phyloP scores from a whole-genome alignment of 768 basidiomycete species.

The Pulveroboletus sp. region DNA sequence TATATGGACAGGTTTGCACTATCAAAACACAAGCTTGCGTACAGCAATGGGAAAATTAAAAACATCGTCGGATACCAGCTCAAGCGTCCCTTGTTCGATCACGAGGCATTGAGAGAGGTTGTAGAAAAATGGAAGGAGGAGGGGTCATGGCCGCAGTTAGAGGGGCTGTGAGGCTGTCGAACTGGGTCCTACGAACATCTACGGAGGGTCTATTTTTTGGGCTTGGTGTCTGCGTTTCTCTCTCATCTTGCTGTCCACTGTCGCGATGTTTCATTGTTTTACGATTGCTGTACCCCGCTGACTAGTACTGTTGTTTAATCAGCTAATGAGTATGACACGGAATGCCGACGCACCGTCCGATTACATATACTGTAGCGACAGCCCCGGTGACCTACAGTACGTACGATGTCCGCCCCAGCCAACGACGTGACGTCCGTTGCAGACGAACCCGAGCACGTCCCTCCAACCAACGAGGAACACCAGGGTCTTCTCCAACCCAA shows the following conservation, averaged over 20 bases:
- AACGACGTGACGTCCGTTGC: not conserved
- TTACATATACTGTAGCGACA: too few relatives aligned
- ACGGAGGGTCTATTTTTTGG: slow-evolving; percentile 15
- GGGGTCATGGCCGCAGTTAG: slow-evolving; percentile 36
- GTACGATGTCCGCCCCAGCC: slow-evolving; percentile 2
- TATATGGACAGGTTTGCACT: slow-evolving; percentile 76
- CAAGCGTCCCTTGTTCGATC: slow-evolving; percentile 56
- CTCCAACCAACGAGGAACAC: slow-evolving; percentile 10
- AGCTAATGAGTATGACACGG: slow-evolving; percentile 1
- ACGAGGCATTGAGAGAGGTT: slow-evolving; percentile 59
- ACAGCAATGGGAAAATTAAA: slow-evolving; percentile 71
- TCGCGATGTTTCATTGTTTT: slow-evolving; percentile 6
- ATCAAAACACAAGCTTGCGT: slow-evolving; percentile 63
- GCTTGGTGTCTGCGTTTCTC: slow-evolving; percentile 13
- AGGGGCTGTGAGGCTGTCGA: slow-evolving; percentile 7
- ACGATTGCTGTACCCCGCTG: slow-evolving; percentile 23
- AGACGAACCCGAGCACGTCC: not conserved
- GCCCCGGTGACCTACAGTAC: too few relatives aligned
- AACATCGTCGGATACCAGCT: slow-evolving; percentile 65
- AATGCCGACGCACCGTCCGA: too few relatives aligned
- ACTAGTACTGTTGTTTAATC: slow-evolving; percentile 25
- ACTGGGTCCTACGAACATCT: slow-evolving; percentile 7
- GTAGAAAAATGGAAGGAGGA: slow-evolving; percentile 81
- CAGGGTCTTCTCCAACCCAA: slow-evolving; percentile 8
- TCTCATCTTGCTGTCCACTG: slow-evolving; percentile 2